A percentile compares a stretch with the other conserved stretches of the same genome.
phyloP scores from a whole-genome alignment of 1,284 basidiomycete genomes.

The Leccinum pallidistipes region DNA sequence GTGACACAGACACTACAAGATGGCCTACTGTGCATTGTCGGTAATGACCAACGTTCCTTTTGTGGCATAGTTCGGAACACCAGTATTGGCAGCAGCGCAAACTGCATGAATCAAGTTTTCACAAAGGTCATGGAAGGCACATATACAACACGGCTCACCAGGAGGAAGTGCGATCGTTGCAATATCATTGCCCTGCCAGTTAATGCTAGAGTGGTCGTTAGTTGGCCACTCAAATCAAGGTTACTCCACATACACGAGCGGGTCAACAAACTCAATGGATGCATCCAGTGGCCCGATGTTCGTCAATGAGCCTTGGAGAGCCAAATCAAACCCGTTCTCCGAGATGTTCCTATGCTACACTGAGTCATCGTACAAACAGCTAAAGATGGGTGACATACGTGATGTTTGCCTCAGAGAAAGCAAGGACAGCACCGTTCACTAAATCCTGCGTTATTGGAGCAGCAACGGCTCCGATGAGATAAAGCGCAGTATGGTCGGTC shows the following conservation, averaged over 20 bases:
- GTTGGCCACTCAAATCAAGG: neutral
- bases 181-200: conserved; percentile 68
- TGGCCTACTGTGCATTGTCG: conserved; percentile 45
- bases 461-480: conserved; percentile 68
- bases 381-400: conserved; percentile 38
- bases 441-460: conserved; percentile 68
- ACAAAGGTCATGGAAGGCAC: neutral
- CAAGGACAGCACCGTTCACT: conserved; percentile 57
- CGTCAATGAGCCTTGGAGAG: conserved; percentile 58
- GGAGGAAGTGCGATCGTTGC: conserved; percentile 64
- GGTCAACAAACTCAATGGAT: conserved; percentile 59
- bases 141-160: conserved; percentile 33
- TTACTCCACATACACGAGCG: conserved; percentile 43
- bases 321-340: conserved; percentile 61
- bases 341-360: conserved; percentile 46
- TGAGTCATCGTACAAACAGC: conserved; percentile 53
- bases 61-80: conserved; percentile 64
- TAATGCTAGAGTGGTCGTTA: conserved; percentile 42
- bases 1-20: neutral
- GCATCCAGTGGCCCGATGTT: conserved; percentile 68
- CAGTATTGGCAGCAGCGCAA: conserved; percentile 68
- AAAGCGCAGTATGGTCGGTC: conserved; percentile 66
- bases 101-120: conserved; percentile 37
- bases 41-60: conserved; percentile 56
- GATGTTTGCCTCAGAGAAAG: conserved; percentile 63